Conservation (phyloP, 202 grass and related monocot genomes). For the Saccharum hybrid region DNA sequence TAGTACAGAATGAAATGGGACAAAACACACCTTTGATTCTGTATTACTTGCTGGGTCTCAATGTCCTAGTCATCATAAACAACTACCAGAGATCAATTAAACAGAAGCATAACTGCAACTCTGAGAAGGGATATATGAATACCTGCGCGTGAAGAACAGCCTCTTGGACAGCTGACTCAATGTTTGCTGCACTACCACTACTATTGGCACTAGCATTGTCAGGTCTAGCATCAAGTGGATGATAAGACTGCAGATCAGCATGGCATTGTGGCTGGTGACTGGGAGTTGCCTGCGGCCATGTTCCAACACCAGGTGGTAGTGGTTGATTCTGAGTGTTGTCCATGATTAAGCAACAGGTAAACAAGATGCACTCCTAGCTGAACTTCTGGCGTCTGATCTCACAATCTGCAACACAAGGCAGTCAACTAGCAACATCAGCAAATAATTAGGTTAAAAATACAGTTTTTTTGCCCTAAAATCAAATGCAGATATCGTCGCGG, state of each 20-base stretch:
- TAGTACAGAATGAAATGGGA: constrained; percentile 35
- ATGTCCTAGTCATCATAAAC: constrained; percentile 74
- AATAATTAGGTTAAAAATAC: constrained; percentile 4
- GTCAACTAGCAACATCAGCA: constrained; percentile 34
- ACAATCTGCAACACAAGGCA: constrained; percentile 35
- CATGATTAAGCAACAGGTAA: constrained; percentile 47
- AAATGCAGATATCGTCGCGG: neutral
- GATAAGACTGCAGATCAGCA: constrained; percentile 32
- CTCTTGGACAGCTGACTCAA: constrained; percentile 77
- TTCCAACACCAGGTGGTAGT: constrained; percentile 63
- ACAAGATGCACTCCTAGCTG: neutral
- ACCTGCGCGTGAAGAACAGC: constrained; percentile 87
- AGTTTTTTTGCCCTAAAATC: neutral
- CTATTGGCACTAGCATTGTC: constrained; percentile 7
- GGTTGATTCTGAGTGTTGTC: constrained; percentile 53
- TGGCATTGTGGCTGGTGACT: constrained; percentile 39
- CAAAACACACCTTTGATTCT: constrained; percentile 76
- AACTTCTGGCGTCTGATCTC: constrained; percentile 12
- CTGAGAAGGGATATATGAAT: constrained; percentile 42
- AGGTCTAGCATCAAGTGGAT: constrained; percentile 21
- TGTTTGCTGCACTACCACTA: constrained; percentile 37
- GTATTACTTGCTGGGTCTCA: constrained; percentile 81
- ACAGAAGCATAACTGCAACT: constrained; percentile 34
- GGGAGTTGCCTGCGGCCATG: constrained; percentile 38
- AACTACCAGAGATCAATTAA: constrained; percentile 44